A percentile compares a stretch with the other conserved stretches of the same genome.
phyloP scores from a whole-genome alignment of 192 early-diverging fungal genomes.

The Gorgonomyces haynaldii region DNA sequence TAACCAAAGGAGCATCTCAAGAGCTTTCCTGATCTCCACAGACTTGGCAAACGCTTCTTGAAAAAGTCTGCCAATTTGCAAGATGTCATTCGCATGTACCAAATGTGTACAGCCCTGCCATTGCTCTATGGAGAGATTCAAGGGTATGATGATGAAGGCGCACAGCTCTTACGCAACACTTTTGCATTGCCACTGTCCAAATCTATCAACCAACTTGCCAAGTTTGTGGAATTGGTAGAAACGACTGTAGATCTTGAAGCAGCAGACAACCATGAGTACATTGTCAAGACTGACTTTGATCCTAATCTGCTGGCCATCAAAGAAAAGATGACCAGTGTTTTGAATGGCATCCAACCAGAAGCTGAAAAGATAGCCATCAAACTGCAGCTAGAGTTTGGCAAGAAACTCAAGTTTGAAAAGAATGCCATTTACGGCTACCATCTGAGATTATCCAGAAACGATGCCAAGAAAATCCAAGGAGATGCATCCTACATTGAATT shows the following conservation, averaged over 20 bases:
- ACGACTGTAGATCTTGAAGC: constrained; percentile 80
- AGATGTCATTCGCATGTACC: constrained; percentile 85
- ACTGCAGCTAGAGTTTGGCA: constrained; percentile 65
- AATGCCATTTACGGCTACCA: constrained; percentile 73
- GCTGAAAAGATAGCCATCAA: constrained; percentile 48
- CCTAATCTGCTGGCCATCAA: constrained; percentile 38
- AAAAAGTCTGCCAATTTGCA: constrained; percentile 47
- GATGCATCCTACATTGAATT: constrained; percentile 71
- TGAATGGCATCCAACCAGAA: constrained; percentile 47
- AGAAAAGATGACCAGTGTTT: constrained; percentile 38
- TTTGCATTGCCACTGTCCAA: constrained; percentile 43
- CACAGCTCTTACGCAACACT: constrained; percentile 39
- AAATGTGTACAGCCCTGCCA: constrained; percentile 65
- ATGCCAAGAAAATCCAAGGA: constrained; percentile 57
- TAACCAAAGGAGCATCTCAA: constrained; percentile 66
- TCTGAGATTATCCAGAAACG: constrained; percentile 62
- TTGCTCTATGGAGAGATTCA: constrained; percentile 46
- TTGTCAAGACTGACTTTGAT: constrained; percentile 80
- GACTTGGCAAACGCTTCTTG: constrained; percentile 76
- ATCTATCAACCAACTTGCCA: constrained; percentile 42
- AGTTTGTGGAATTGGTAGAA: constrained; percentile 74
- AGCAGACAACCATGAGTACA: constrained; percentile 73
- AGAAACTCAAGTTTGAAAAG: constrained; percentile 85
- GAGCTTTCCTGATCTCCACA: constrained; percentile 75
- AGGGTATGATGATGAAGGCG: constrained; percentile 19